Evolutionary conservation across 2,329 filamentous ascomycete species (phyloP).

Genomic region (Ramichloridium luteum): DNA sequence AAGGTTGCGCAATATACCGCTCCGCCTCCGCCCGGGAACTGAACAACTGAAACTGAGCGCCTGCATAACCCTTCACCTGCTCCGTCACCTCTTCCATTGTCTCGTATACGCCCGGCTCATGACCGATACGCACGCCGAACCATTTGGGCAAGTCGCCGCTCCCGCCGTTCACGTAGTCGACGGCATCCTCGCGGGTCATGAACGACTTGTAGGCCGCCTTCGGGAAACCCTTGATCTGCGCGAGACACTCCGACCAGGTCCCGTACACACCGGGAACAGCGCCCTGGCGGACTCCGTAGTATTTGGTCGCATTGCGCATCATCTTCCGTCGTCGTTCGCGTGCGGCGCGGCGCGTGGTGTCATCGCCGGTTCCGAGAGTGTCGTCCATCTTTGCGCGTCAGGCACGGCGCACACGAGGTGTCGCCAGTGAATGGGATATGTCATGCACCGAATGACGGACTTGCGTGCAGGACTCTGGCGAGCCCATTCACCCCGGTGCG

Average conservation of each 20-base stretch:
- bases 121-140: slow-evolving; percentile 1
- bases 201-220: neutral
- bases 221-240: neutral
- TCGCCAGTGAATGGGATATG: no score
- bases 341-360: no score
- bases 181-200: neutral
- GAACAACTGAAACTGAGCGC: neutral
- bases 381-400: no score
- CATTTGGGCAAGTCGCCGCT: neutral
- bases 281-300: neutral
- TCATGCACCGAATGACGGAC: no score
- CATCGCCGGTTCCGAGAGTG: neutral
- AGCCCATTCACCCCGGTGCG: no score
- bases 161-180: neutral
- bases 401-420: no score
- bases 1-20: neutral
- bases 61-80: slow-evolving; percentile 8
- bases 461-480: no score
- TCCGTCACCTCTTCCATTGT: slow-evolving; percentile 1
- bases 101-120: slow-evolving; percentile 1
- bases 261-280: neutral
- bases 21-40: neutral
- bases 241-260: neutral
- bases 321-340: neutral
- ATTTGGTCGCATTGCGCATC: neutral